Evolutionary conservation across 2,329 filamentous ascomycete genomes (phyloP).

Genomic region (Hymenoscyphus infarciens): DNA sequence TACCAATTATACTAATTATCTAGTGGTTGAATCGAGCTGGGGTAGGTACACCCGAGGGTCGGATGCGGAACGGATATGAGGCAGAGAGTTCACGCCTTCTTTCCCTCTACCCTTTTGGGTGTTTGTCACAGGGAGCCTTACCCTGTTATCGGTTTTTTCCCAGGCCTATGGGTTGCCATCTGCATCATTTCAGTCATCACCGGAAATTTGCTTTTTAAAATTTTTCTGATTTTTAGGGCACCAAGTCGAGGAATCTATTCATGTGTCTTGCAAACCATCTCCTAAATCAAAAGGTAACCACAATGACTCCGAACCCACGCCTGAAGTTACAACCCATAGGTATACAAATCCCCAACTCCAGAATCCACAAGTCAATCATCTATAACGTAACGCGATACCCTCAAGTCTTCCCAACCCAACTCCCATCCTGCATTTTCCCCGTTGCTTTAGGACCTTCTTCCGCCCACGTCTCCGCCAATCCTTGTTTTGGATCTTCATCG

Average conservation of each 20-base stretch:
- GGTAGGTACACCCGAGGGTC: no score
- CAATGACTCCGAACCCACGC: not conserved
- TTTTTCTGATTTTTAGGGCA: not conserved
- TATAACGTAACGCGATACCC: not conserved
- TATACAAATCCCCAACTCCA: not conserved
- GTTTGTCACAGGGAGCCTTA: no score
- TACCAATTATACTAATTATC: no score
- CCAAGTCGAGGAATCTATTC: not conserved
- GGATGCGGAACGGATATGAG: no score
- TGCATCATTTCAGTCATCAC: not conserved
- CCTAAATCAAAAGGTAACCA: not conserved
- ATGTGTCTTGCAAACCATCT: not conserved
- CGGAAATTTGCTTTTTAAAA: not conserved
- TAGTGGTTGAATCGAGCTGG: no score
- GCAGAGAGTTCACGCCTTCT: no score
- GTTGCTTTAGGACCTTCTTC: conserved; percentile 50
- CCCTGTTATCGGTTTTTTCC: no score
- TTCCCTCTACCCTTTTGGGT: no score
- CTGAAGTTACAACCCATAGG: not conserved
- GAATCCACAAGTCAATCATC: not conserved
- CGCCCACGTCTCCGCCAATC: conserved; percentile 77
- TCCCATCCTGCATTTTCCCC: conserved; percentile 58
- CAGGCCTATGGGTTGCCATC: no score
- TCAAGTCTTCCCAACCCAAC: conserved; percentile 51
- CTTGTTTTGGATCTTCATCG: conserved; percentile 75